These are phyloP conservation scores for Marchantia paleacea DNA, from an alignment of 225 moss, liverwort and hornwort genomes.

Conservation along the genomic window DNA sequence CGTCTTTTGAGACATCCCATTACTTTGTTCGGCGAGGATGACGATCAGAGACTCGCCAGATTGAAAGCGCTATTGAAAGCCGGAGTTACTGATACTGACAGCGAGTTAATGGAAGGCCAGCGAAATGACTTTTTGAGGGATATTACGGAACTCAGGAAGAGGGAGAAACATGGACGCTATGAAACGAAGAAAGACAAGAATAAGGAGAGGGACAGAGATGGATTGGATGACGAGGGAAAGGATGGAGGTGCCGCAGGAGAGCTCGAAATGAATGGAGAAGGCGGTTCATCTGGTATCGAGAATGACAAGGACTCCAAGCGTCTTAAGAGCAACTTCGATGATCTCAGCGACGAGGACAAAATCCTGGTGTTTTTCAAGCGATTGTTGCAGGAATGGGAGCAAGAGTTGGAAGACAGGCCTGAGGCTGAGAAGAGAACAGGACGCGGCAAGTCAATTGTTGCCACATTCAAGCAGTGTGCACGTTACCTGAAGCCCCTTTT, in stretches of 20 bases:
- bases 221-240: constrained; percentile 72
- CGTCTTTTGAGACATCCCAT: constrained; percentile 83
- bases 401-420: constrained; percentile 81
- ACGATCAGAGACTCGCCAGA: constrained; percentile 66
- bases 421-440: constrained; percentile 81
- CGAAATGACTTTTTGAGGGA: constrained; percentile 91
- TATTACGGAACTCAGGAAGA: constrained; percentile 89
- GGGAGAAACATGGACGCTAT: constrained; percentile 88
- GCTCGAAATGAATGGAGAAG: constrained; percentile 73
- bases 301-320: constrained; percentile 96
- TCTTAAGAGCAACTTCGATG: constrained; percentile 86
- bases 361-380: constrained; percentile 88
- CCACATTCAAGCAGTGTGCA: constrained; percentile 98
- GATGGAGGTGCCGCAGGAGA: constrained; percentile 96
- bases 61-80: constrained; percentile 84
- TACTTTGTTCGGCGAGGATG: constrained; percentile 88
- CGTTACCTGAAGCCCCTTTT: constrained; percentile 94
- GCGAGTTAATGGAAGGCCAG: constrained; percentile 97
- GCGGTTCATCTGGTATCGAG: constrained; percentile 88
- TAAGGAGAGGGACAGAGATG: constrained; percentile 84
- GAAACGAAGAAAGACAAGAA: constrained; percentile 90
- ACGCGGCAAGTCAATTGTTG: constrained; percentile 92
- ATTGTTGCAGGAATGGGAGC: constrained; percentile 84
- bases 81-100: constrained; percentile 73
- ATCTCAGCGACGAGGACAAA: constrained; percentile 93